Evolutionary conservation across 352 stramenopile species (phyloP), one percentile per base, ranked within the genome.

Genomic region (Globisporangium sylvaticum): DNA sequence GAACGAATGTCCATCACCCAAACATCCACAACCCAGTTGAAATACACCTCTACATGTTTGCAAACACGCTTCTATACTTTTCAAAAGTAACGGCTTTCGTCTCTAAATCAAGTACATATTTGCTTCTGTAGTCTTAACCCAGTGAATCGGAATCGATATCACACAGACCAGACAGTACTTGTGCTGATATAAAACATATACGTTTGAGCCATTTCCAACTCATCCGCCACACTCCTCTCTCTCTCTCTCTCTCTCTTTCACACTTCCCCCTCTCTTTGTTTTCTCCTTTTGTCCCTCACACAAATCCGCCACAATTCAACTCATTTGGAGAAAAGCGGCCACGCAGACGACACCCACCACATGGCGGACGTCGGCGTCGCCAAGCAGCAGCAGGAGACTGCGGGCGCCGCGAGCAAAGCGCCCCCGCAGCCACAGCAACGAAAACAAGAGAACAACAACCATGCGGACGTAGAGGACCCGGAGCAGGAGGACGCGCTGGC

Each of bases 401-500:
- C n/a, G 48, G 48, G 27, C 15, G 18, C 27, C 15, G 18, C 27
- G 18, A 37, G 54, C 22, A 34, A 42, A 34, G 32, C 29, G 15
- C 31, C 55, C 7, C 25, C 24, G 52, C 52, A 18, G 5, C 25
- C 24, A 0, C 22, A n/a, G 22, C 54, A 37, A 18, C 54, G 7
- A 27, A 1, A 25, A 18, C 5, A 31, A 2, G 9, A 14, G 3
- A 27, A 9, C 29, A 59, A 63, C 61, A 75, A 64, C 53, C 63
- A 58, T 20, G 42, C 20, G 24, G 64, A 54, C 0, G 64, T 70
- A 9, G 62, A 73, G 32, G 66, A 79, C 22, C 57, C 74, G 3
- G 69, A 65, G 29, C 37, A 68, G 20, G 55, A 77, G 7, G 72
- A 72, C 18, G 74, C 54, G 42, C 34, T 67, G 24, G 57, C 39